These are phyloP conservation scores for Lipomyces yamadae DNA, from an alignment of 805 yeast genomes.

Conservation along the genomic window DNA sequence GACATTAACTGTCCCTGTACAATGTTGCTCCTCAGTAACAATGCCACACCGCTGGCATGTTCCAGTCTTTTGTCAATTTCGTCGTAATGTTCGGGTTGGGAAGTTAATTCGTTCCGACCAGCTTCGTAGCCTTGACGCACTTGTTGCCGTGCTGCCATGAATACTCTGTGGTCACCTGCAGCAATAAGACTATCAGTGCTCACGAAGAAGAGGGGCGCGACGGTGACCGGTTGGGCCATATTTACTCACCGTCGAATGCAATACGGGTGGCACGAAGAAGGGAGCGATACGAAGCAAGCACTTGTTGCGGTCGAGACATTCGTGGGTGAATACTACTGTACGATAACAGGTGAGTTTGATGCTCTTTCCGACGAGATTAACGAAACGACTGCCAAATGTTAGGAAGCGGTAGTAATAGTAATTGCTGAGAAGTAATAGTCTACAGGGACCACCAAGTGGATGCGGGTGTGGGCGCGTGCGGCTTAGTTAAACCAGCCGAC, in stretches of 20 bases:
- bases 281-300: conserved; percentile 40
- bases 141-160: conserved; percentile 63
- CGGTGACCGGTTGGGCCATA: background rate
- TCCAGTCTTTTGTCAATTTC: conserved; percentile 56
- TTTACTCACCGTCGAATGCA: conserved; percentile 43
- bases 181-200: background rate
- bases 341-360: background rate
- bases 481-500: no score
- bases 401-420: background rate
- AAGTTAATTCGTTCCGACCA: conserved; percentile 34
- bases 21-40: conserved; percentile 70
- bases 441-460: no score
- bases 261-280: conserved; percentile 44
- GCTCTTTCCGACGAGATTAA: background rate
- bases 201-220: background rate
- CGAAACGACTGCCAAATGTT: background rate
- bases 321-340: conserved; percentile 2
- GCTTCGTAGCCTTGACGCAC: conserved; percentile 60
- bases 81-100: conserved; percentile 44
- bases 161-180: conserved; percentile 50
- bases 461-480: no score
- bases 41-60: conserved; percentile 70
- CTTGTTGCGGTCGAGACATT: conserved; percentile 37
- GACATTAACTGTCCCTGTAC: conserved; percentile 71
- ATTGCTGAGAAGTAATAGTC: no score